Conservation (phyloP, 2,329 filamentous ascomycete genomes). For the Exophiala mesophila region DNA sequence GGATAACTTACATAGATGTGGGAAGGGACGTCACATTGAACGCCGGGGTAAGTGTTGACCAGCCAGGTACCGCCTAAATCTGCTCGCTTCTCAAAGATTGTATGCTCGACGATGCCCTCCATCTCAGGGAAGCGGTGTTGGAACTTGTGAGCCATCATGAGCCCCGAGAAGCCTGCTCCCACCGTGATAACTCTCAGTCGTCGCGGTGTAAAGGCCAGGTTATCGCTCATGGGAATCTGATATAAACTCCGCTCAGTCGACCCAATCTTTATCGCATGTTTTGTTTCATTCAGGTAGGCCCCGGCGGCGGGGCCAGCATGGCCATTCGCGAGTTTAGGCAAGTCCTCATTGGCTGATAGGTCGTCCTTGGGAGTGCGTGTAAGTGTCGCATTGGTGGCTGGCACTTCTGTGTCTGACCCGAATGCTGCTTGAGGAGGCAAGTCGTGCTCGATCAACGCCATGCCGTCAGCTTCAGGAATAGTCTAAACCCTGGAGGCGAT, state of each 20-base stretch:
- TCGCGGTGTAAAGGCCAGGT: slow-evolving; percentile 25
- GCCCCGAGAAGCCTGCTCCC: slow-evolving; percentile 22
- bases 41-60: slow-evolving; percentile 25
- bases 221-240: slow-evolving; percentile 15
- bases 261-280: too few species aligned
- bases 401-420: slow-evolving; percentile 2
- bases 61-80: slow-evolving; percentile 23
- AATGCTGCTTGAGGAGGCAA: background rate
- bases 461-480: too few species aligned
- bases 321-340: too few species aligned
- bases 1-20: slow-evolving; percentile 13
- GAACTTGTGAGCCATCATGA: slow-evolving; percentile 22
- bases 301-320: too few species aligned
- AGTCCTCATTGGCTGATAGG: too few species aligned
- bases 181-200: slow-evolving; percentile 19
- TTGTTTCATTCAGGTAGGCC: too few species aligned
- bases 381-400: background rate
- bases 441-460: slow-evolving; percentile 5
- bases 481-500: too few species aligned
- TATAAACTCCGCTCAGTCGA: background rate
- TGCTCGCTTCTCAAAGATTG: slow-evolving; percentile 24
- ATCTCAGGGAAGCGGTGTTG: slow-evolving; percentile 13
- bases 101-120: slow-evolving; percentile 5
- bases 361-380: too few species aligned
- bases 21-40: slow-evolving; percentile 22